Evolutionary conservation across 1,284 basidiomycete species (phyloP), one percentile per base, ranked within the genome.

Genomic region (Microbotryomycetes sp.): DNA sequence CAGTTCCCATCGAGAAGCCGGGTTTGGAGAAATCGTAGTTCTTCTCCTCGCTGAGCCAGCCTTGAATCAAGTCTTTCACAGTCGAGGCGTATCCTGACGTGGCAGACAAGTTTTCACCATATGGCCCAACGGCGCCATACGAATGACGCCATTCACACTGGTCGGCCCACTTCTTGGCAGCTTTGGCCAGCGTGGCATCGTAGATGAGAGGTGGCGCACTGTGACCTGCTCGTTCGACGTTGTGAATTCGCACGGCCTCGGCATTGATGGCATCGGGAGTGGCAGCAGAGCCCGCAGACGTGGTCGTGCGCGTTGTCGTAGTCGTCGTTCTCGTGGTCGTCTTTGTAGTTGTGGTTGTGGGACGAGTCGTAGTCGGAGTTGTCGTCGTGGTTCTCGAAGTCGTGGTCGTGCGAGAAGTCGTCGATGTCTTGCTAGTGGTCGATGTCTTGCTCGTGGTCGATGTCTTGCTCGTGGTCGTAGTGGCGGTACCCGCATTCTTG

Each of bases 31-130:
- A 56, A 12, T 32, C 31, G 54, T 64, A 68, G 2, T 63, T 36
- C 23, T 55, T 23, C 23, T 57, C 62, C 42, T 68, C 67, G n/a
- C 45, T 60, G 26, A 59, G 56, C 67, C 67, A 68, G 1, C 49
- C 22, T 22, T 48, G 28, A 26, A 64, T 59, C 23, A 54, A 49
- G 23, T 32, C 14, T 19, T 29, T 6, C 32, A 57, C 50, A n/a
- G 53, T 55, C 4, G 50, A 29, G 4, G 45, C 19, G 25, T 31
- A 16, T 1, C 49, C 58, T 6, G 60, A 46, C 1, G 29, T 28
- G 3, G 57, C 58, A 51, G 67, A 57, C 28, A 68, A 36, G 54
- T 68, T 68, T 54, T 68, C 67, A 6, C 67, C 67, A 45, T 63
- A 66, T 3, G 57, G 59, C 2, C 64, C 59, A 1, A 66, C 47